Conservation (phyloP, 2,329 filamentous ascomycete genomes). For the Ramularia collo-cygni region DNA sequence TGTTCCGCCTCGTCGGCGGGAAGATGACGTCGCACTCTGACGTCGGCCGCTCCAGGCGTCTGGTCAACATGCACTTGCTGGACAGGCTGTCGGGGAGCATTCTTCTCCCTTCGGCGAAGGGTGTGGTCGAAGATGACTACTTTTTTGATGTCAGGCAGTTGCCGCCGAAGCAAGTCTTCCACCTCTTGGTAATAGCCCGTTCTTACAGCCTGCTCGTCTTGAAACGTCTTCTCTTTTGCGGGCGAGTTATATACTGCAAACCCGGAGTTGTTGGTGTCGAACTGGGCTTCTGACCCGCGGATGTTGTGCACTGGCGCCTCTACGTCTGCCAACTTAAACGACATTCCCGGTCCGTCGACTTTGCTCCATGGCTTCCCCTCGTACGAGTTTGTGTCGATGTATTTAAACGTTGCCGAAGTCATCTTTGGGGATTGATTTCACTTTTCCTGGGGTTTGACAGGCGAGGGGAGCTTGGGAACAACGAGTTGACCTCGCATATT, state of each 20-base stretch:
- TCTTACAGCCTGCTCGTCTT: conserved; percentile 49
- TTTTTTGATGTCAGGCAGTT: conserved; percentile 50
- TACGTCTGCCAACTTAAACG: conserved; percentile 43
- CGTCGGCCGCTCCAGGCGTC: conserved; percentile 55
- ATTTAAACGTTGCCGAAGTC: conserved; percentile 54
- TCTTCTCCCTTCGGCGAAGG: conserved; percentile 49
- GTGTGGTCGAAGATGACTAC: conserved; percentile 67
- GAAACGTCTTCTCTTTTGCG: conserved; percentile 48
- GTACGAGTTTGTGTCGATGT: conserved; percentile 51
- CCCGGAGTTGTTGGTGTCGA: conserved; percentile 51
- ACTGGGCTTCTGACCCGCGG: conserved; percentile 43
- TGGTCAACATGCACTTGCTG: conserved; percentile 66
- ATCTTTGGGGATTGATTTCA: conserved; percentile 35
- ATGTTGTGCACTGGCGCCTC: conserved; percentile 48
- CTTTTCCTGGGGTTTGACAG: too few relatives aligned
- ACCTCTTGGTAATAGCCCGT: conserved; percentile 55
- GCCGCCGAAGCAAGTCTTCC: conserved; percentile 48
- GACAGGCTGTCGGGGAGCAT: conserved; percentile 55
- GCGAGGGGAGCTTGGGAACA: too few relatives aligned
- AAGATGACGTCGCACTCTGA: conserved; percentile 55
- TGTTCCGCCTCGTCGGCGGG: conserved; percentile 48
- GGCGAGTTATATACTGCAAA: conserved; percentile 51
- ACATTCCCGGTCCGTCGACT: conserved; percentile 52
- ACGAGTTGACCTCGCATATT: too few relatives aligned
- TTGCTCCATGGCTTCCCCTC: conserved; percentile 54